Evolutionary conservation across 495 filamentous ascomycete genomes (phyloP).

Genomic region (Penicillium nucicola): DNA sequence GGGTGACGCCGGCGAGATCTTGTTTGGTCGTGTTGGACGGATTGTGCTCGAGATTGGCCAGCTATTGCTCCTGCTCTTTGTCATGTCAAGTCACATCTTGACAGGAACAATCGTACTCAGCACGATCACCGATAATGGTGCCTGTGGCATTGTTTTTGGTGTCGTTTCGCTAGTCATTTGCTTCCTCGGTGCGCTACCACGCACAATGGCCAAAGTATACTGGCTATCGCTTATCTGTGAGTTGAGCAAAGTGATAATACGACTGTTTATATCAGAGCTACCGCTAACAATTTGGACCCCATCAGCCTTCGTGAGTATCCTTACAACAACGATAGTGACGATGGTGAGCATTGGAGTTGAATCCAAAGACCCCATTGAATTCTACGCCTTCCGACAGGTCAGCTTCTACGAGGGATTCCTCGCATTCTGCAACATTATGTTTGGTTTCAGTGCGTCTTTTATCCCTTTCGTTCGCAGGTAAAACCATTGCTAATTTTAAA

Average conservation of each 20-base stretch:
- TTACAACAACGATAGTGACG: constrained; percentile 60
- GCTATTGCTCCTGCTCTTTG: constrained; percentile 61
- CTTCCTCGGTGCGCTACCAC: constrained; percentile 14
- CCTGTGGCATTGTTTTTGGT: constrained; percentile 68
- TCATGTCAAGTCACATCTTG: constrained; percentile 69
- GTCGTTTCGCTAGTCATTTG: constrained; percentile 18
- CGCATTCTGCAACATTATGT: constrained; percentile 69
- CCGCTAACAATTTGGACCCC: neutral
- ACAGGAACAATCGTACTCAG: constrained; percentile 71
- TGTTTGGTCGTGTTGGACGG: constrained; percentile 60
- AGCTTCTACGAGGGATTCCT: constrained; percentile 41
- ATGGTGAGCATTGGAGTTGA: constrained; percentile 59
- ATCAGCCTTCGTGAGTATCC: constrained; percentile 47
- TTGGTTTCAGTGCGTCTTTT: constrained; percentile 47
- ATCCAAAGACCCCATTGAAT: constrained; percentile 14
- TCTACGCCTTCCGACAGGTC: constrained; percentile 13
- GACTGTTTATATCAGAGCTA: too few species aligned
- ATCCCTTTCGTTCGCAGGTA: neutral
- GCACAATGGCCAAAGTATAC: constrained; percentile 4
- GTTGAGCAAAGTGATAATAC: neutral
- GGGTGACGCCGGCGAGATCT: constrained; percentile 65
- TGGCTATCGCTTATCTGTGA: constrained; percentile 39
- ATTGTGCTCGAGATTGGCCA: constrained; percentile 59
- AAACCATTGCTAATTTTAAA: neutral
- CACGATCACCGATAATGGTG: constrained; percentile 56